Percentiles rank a stretch among this genome's conserved stretches.
Evolutionary conservation across 495 filamentous ascomycete species (phyloP).

Genomic region (Cladorrhinum samala): DNA sequence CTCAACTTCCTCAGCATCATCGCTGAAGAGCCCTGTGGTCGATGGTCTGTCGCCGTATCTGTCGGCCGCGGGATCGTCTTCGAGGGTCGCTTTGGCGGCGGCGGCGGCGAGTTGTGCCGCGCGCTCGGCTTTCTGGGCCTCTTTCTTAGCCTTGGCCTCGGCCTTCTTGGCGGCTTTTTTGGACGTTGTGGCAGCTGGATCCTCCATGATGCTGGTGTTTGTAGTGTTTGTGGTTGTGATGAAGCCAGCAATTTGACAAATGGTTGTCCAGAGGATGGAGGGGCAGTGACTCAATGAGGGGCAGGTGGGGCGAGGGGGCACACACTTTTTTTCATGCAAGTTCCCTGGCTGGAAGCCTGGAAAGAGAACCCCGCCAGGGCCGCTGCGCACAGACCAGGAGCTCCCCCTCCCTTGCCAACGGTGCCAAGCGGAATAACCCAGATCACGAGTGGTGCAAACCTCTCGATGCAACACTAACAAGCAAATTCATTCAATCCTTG

Average conservation of each 20-base stretch:
- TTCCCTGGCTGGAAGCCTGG: no score
- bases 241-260: neutral
- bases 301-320: neutral
- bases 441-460: no score
- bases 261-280: neutral
- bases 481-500: no score
- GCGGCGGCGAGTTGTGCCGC: slow-evolving; percentile 37
- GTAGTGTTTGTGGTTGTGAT: neutral
- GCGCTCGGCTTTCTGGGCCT: slow-evolving; percentile 45
- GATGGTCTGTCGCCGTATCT: slow-evolving; percentile 51
- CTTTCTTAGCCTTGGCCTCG: slow-evolving; percentile 46
- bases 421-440: no score
- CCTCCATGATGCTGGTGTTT: neutral
- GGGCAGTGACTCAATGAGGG: neutral
- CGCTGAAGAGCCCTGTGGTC: slow-evolving; percentile 16
- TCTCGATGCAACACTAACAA: no score
- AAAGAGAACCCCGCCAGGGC: no score
- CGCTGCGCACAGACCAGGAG: no score
- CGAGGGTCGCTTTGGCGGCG: slow-evolving; percentile 39
- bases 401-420: no score
- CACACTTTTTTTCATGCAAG: no score
- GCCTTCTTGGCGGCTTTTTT: slow-evolving; percentile 53
- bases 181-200: slow-evolving; percentile 20
- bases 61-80: slow-evolving; percentile 61
- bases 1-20: slow-evolving; percentile 38